These are phyloP conservation scores for Solanum gracilifrons DNA, from an alignment of 257 asterid species.

Conservation along the genomic window DNA sequence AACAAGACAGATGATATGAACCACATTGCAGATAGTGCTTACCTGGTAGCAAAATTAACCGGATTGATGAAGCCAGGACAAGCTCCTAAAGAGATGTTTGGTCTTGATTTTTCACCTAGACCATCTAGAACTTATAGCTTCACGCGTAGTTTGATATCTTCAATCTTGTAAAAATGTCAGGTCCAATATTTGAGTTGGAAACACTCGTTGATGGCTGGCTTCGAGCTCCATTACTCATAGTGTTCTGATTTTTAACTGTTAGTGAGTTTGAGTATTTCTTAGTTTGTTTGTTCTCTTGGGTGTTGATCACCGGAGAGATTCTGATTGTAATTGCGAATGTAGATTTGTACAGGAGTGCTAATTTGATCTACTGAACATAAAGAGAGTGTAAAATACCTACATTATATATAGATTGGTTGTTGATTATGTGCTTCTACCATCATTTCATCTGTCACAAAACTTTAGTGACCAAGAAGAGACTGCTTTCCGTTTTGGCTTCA, in stretches of 20 bases:
- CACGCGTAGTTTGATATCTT: slow-evolving; percentile 46
- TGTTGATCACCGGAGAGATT: neutral
- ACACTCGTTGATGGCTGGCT: neutral
- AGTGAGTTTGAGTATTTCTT: neutral
- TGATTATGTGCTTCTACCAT: neutral
- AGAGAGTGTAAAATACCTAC: neutral
- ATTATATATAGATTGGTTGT: neutral
- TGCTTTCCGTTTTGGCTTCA: neutral
- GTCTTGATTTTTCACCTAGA: slow-evolving; percentile 66
- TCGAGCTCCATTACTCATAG: neutral
- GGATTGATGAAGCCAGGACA: slow-evolving; percentile 49
- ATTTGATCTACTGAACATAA: neutral
- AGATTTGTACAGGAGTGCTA: neutral
- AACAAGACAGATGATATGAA: slow-evolving; percentile 48
- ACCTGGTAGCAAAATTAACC: slow-evolving; percentile 57
- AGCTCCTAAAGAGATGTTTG: slow-evolving; percentile 78
- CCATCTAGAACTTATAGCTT: slow-evolving; percentile 44
- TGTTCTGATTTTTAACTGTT: neutral
- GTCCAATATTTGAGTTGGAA: neutral
- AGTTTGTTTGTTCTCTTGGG: neutral
- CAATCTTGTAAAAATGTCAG: slow-evolving; percentile 24
- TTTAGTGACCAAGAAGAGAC: neutral
- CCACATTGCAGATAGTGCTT: slow-evolving; percentile 70
- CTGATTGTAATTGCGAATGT: neutral
- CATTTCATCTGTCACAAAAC: neutral